Base-by-base conservation (phyloP, 2,329 filamentous ascomycete species). In the Ceratocystis huliohia region DNA sequence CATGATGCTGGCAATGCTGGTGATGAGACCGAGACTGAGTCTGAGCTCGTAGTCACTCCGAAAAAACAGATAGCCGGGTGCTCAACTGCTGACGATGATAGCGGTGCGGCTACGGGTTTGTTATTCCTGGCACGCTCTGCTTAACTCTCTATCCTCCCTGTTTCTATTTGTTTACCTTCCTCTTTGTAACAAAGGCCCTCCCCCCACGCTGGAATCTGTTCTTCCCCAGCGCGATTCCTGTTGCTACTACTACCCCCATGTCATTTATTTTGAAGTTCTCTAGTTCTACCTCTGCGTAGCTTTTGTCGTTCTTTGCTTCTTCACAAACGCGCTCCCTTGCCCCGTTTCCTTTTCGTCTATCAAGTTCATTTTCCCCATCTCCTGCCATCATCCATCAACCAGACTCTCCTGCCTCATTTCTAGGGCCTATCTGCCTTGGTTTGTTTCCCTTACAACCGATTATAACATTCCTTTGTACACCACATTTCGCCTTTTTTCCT, bases 81-180 rank as follows among this genome's bases (percentile, higher is more conserved):
- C 69, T 68, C 72, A 41, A 77, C 70, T 69, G 79, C 28, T 76
- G 65, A 71, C 68, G 69, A 69, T 66, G 69, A 75, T 78, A 69
- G 74, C 74, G 15, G 71, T 69, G 15, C 78, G 70, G 25, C 71
- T 71, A 5, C 77, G 77, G 20, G 72, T 73, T 71, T 80, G 78
- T 25, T 71, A 69, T 67, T 76, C 45, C 50, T 67, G 15, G 63
- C 63, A 20, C 45, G 63, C 13, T 65, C 63, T n/a, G 53, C 28
- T 25, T 28, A 30, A 10, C 13, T 44, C 10, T 15, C 10, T 22
- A 20, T 20, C 5, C 45, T 41, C 13, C 15, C 17, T 28, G 13
- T 5, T 50, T 4, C 25, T 15, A 13, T 13, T 28, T 65, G 41
- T 3, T 41, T 13, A 20, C 15, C 20, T 45, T 65, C 6, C n/a